Base-by-base conservation (phyloP, 2,329 filamentous ascomycete genomes). In the Fusarium virguliforme region DNA sequence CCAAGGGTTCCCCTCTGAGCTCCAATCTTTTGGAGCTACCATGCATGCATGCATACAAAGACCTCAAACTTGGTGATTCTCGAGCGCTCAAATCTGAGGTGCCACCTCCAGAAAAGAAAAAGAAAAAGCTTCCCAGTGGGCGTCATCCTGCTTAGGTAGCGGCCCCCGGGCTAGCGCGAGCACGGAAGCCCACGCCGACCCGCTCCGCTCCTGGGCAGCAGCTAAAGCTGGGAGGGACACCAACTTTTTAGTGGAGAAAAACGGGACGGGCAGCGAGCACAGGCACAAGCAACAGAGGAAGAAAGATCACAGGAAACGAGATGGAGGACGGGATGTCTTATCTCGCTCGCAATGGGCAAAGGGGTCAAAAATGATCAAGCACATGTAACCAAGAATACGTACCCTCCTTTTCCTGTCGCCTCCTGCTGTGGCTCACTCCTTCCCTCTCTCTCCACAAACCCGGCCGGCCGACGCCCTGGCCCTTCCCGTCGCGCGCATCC, bases 191-290 rank as follows among this genome's bases (percentile, higher is more conserved):
- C 68, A 71, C 64, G 69, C 66, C 51, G 69, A 72, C 69, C 69
- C 69, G 65, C 69, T 62, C 68, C 58, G 58, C 68, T 50, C 28
- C 30, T 26, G 26, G 18, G 18, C 18, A 18, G 18, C 18, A 50
- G 26, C 46, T 71, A 70, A 18, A 57, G 43, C 58, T 60, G n/a
- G 54, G 60, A 55, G 18, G 55, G 60, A 43, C 71, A 46, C 54
- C 40, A 75, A 75, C 71, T 72, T 71, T 72, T 70, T 72, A 73
- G 71, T 70, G 71, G 71, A 40, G 63, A 55, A 57, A 41, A 51
- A 55, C 38, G 40, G 56, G 40, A 50, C 26, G 24, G 24, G 24
- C 43, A 59, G 32, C 22, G 26, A 43, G 37, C 37, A 46, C 35
- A 68, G 62, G 41, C 67, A 65, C 60, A 70, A 65, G 50, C 59